A percentile compares a stretch with the other conserved stretches of the same genome.
phyloP scores from a whole-genome alignment of 2,329 filamentous ascomycete genomes.

The Elsinoe fawcettii region DNA sequence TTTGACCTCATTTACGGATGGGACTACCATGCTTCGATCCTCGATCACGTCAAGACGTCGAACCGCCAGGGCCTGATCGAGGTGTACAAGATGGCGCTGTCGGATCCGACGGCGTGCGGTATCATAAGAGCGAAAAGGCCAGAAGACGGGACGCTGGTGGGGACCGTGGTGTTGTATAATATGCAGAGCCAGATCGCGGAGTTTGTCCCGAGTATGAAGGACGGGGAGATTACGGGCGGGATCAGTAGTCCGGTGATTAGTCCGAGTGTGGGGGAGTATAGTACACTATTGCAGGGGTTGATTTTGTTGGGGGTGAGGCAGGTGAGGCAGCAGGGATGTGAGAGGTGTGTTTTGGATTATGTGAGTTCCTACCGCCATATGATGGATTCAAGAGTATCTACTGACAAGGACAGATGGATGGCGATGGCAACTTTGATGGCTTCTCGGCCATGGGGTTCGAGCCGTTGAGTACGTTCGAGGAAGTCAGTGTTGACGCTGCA shows the following conservation, averaged over 20 bases:
- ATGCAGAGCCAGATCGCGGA: slow-evolving; percentile 59
- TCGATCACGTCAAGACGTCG: slow-evolving; percentile 66
- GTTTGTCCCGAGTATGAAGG: slow-evolving; percentile 61
- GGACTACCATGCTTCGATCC: slow-evolving; percentile 65
- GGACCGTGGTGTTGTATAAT: slow-evolving; percentile 72
- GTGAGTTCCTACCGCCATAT: slow-evolving; percentile 47
- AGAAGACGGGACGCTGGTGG: slow-evolving; percentile 60
- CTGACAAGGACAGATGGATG: slow-evolving; percentile 51
- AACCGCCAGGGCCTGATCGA: slow-evolving; percentile 71
- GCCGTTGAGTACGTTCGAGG: slow-evolving; percentile 71
- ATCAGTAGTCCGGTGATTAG: slow-evolving; percentile 75
- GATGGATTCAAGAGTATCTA: too few relatives aligned
- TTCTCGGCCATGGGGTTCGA: slow-evolving; percentile 74
- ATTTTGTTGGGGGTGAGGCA: slow-evolving; percentile 74
- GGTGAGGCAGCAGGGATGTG: slow-evolving; percentile 69
- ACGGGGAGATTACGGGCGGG: slow-evolving; percentile 56
- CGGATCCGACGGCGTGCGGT: slow-evolving; percentile 63
- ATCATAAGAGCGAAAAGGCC: slow-evolving; percentile 74
- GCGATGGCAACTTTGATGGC: slow-evolving; percentile 65
- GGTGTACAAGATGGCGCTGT: slow-evolving; percentile 68
- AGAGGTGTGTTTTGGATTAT: slow-evolving; percentile 69
- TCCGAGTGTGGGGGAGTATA: slow-evolving; percentile 58
- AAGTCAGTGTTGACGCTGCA: slow-evolving; percentile 62
- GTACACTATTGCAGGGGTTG: slow-evolving; percentile 67
- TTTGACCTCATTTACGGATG: slow-evolving; percentile 79